Base-by-base conservation (phyloP, 108 stramenopile species). In the Cyclotella baltica region DNA sequence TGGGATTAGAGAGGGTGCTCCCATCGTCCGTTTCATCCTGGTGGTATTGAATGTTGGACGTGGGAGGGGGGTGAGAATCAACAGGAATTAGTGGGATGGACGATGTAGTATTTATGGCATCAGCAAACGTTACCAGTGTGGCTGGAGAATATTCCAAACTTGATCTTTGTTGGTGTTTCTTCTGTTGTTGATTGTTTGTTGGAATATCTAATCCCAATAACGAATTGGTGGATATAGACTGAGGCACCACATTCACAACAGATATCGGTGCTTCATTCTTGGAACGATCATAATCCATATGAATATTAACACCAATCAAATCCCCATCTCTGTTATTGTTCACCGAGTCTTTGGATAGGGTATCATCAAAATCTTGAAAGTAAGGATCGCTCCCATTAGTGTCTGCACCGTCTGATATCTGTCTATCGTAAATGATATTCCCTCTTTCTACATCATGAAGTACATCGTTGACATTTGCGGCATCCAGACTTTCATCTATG, bases 291-390 rank as follows among this genome's bases (percentile, higher is more conserved):
- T 25, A 23, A 19, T 64, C 40, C 38, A 64, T 33, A 25, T 64
- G 63, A 22, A 47, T 47, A 46, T 64, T 46, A 25, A 64, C 63
- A 40, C 63, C 63, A 27, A 43, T 40, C 40, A 64, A 64, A 46
- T 64, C 63, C 4, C 38, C 38, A 11, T 64, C 63, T 64, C 22
- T 64, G 8, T 31, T 31, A 58, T 58, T 43, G 40, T 43, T 64
- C 30, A 46, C 23, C 19, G 63, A 64, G 25, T 64, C 63, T 43
- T 28, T 64, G 5, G 63, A 64, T 11, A 64, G 23, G 2, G 43
- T 46, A 64, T 64, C 63, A 64, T 64, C 63, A 64, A 64, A 64
- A 43, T 64, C 63, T 64, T 64, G 43, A 46, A 64, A 64, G 40
- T 64, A 64, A 22, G 22, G 27, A 47, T 64, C 63, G 19, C 23